Conservation (phyloP, 768 basidiomycete species). For the Mycena vitilis region DNA sequence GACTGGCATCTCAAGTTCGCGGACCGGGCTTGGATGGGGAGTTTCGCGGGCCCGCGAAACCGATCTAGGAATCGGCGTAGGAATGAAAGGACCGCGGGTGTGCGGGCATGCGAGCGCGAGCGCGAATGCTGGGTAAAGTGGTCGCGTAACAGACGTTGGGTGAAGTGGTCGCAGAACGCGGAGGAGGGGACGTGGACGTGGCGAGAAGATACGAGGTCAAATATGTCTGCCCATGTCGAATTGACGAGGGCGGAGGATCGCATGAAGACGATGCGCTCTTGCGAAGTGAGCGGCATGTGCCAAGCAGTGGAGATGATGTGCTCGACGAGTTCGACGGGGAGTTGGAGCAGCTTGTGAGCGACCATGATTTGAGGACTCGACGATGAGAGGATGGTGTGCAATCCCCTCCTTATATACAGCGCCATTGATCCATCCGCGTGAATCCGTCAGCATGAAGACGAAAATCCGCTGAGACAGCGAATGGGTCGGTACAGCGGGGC, state of each 20-base stretch:
- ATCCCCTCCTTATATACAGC: conserved; percentile 10
- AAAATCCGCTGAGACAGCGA: conserved; percentile 28
- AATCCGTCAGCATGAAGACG: neutral
- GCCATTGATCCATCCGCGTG: conserved; percentile 3
- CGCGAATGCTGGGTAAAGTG: conserved; percentile 19
- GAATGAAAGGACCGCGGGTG: neutral
- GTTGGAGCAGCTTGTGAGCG: conserved; percentile 1
- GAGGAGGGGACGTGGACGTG: conserved; percentile 37
- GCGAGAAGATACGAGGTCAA: conserved; percentile 30
- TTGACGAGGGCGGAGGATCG: conserved; percentile 36
- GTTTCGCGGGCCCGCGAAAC: neutral
- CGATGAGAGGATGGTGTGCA: neutral
- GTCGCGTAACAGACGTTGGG: conserved; percentile 21
- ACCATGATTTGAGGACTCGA: neutral
- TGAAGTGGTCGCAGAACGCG: conserved; percentile 33
- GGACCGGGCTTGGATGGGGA: neutral
- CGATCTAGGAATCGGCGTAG: neutral
- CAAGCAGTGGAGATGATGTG: conserved; percentile 33
- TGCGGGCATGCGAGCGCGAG: neutral
- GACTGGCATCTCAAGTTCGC: conserved; percentile 21
- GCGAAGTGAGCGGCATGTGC: conserved; percentile 32
- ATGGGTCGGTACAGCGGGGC: conserved; percentile 28
- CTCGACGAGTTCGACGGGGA: conserved; percentile 39
- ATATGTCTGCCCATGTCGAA: conserved; percentile 37
- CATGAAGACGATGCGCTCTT: conserved; percentile 37